These are phyloP conservation scores for Chiua virens DNA, from an alignment of 768 basidiomycete species.

Conservation along the genomic window DNA sequence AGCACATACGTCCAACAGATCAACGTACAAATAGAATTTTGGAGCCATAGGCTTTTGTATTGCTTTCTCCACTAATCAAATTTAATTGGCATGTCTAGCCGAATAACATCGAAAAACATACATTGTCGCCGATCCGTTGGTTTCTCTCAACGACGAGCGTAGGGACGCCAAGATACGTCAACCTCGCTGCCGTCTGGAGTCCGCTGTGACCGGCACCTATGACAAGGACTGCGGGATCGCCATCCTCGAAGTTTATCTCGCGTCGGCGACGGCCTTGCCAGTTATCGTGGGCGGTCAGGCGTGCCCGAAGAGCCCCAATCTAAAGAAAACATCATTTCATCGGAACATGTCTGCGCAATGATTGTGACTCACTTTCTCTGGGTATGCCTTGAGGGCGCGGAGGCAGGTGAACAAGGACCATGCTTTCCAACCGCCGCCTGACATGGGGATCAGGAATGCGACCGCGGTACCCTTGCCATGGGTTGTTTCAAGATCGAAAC, in stretches of 20 bases:
- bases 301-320: slow-evolving; percentile 41
- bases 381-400: slow-evolving; percentile 51
- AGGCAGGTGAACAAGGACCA: slow-evolving; percentile 60
- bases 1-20: slow-evolving; percentile 1
- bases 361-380: slow-evolving; percentile 38
- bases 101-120: slow-evolving; percentile 5
- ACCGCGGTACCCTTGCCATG: slow-evolving; percentile 53
- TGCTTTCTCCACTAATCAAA: slow-evolving; percentile 47
- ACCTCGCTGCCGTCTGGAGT: slow-evolving; percentile 57
- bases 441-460: slow-evolving; percentile 45
- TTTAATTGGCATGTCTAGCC: neutral
- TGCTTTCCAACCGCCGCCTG: slow-evolving; percentile 53
- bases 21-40: slow-evolving; percentile 48
- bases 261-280: slow-evolving; percentile 49
- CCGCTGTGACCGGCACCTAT: slow-evolving; percentile 69
- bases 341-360: neutral
- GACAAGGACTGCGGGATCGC: slow-evolving; percentile 56
- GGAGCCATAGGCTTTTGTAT: slow-evolving; percentile 55
- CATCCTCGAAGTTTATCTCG: slow-evolving; percentile 44
- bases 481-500: slow-evolving; percentile 54
- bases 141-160: slow-evolving; percentile 56
- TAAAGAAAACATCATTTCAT: neutral
- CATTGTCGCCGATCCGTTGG: slow-evolving; percentile 47
- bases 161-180: slow-evolving; percentile 56
- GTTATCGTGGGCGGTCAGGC: slow-evolving; percentile 42